Conservation (phyloP, 2,329 filamentous ascomycete species). For the Cladosporium sp. region DNA sequence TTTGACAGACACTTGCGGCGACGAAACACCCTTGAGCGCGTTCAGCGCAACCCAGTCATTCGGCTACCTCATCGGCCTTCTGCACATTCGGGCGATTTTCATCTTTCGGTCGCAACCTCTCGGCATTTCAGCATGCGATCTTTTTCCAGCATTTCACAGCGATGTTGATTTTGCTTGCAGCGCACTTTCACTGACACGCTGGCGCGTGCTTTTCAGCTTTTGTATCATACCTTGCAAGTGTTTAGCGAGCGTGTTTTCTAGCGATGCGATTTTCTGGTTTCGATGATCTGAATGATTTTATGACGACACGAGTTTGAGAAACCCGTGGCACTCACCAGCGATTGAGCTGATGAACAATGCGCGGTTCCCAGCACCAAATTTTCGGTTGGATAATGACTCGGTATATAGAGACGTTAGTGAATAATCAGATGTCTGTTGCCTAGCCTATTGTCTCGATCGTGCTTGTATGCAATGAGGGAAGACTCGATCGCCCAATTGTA, state of each 20-base stretch:
- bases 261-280: not conserved
- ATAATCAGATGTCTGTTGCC: not conserved
- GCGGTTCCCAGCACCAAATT: not conserved
- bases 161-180: not conserved
- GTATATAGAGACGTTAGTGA: not conserved
- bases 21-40: not conserved
- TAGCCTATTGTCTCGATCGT: not conserved
- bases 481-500: not conserved
- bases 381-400: not conserved
- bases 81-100: not conserved
- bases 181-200: not conserved
- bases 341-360: not conserved
- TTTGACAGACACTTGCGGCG: not conserved
- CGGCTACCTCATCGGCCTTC: conserved; percentile 4
- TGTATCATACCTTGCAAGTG: not conserved
- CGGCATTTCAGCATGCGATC: not conserved
- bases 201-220: not conserved
- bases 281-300: not conserved
- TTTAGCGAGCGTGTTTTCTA: not conserved
- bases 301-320: not conserved
- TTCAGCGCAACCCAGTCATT: not conserved
- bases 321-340: not conserved
- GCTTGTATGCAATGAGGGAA: not conserved
- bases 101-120: not conserved
- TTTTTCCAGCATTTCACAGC: not conserved